A percentile compares a stretch with the other conserved stretches of the same genome.
These are phyloP conservation scores for Ramaria sp. DNA, from an alignment of 768 basidiomycete species.

Conservation along the genomic window DNA sequence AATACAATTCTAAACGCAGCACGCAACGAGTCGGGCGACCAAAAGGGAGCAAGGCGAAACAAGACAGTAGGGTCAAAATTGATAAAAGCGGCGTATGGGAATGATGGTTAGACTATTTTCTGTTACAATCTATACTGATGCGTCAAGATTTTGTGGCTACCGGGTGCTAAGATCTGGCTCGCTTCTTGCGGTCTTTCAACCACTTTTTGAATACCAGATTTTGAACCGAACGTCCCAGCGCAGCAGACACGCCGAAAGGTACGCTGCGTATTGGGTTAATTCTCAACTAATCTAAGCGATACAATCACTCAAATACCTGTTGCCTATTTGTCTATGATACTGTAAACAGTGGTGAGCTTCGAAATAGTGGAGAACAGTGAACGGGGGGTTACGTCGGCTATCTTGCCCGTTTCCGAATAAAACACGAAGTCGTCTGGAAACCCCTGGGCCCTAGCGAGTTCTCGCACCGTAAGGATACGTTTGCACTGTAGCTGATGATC, in stretches of 20 bases:
- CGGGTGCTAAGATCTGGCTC: no score
- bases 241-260: conserved; percentile 50
- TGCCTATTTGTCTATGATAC: conserved; percentile 9
- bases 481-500: conserved; percentile 34
- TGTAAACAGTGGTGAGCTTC: background rate
- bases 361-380: background rate
- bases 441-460: conserved; percentile 71
- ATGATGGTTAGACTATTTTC: background rate
- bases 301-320: background rate
- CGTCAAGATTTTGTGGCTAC: background rate
- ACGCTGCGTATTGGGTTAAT: conserved; percentile 23
- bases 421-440: conserved; percentile 71
- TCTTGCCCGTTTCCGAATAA: conserved; percentile 34
- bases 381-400: conserved; percentile 16
- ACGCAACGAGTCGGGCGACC: conserved; percentile 46
- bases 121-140: background rate
- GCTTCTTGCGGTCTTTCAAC: conserved; percentile 19
- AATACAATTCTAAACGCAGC: conserved; percentile 69
- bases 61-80: conserved; percentile 53
- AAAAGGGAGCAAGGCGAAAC: conserved; percentile 80
- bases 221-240: conserved; percentile 54
- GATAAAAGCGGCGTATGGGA: conserved; percentile 35
- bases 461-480: conserved; percentile 63
- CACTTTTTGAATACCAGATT: conserved; percentile 42
- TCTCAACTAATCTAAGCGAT: background rate